These are phyloP conservation scores for Pythium catenulatum DNA, from an alignment of 352 stramenopile species.

Conservation along the genomic window DNA sequence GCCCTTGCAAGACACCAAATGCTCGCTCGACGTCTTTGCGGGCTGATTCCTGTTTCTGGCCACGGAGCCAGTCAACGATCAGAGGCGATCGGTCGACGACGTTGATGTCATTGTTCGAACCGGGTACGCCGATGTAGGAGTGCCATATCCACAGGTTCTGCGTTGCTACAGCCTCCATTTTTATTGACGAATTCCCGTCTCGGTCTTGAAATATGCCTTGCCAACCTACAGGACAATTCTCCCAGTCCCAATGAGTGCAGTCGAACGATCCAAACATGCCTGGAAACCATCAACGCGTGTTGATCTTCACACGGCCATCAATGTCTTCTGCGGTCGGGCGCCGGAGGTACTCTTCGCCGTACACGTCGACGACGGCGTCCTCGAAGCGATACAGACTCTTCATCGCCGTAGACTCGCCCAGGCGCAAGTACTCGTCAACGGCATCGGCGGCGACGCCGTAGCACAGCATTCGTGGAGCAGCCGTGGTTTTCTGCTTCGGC, in stretches of 20 bases:
- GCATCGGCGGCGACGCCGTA: constrained; percentile 35
- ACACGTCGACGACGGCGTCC: constrained; percentile 3
- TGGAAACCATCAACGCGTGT: constrained; percentile 21
- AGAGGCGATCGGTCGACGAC: constrained; percentile 59
- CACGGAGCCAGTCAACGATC: constrained; percentile 29
- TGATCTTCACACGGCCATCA: neutral
- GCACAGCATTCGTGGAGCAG: constrained; percentile 36
- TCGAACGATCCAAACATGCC: constrained; percentile 44
- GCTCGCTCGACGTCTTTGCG: too few relatives aligned
- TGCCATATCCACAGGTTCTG: constrained; percentile 59
- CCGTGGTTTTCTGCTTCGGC: constrained; percentile 44
- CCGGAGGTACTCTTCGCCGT: constrained; percentile 38
- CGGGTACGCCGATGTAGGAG: constrained; percentile 30
- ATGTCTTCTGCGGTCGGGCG: constrained; percentile 41
- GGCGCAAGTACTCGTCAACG: constrained; percentile 37
- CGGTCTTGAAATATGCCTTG: constrained; percentile 30
- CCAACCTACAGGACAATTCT: constrained; percentile 38
- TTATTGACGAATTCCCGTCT: neutral
- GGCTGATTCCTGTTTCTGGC: too few relatives aligned
- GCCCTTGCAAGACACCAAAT: too few relatives aligned
- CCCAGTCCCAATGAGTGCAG: constrained; percentile 41
- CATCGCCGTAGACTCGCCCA: neutral
- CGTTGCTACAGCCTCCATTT: constrained; percentile 58
- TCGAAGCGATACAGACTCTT: neutral
- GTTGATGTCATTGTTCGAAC: constrained; percentile 66